These are phyloP conservation scores for Monascus ruber DNA, from an alignment of 2,329 filamentous ascomycete genomes.

Conservation along the genomic window DNA sequence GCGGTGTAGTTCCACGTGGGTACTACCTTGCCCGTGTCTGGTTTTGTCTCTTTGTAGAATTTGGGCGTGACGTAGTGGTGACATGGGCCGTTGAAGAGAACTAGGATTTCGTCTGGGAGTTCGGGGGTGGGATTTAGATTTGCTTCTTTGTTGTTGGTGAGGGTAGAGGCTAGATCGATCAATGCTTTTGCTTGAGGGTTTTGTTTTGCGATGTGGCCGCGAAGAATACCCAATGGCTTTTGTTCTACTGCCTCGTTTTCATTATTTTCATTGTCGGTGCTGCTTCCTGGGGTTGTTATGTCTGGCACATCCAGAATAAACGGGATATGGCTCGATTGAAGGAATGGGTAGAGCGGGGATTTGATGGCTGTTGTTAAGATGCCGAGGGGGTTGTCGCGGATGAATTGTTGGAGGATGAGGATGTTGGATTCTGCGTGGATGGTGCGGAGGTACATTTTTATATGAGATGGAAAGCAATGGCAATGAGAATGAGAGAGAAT, in stretches of 20 bases:
- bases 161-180: constrained; percentile 32
- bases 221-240: constrained; percentile 35
- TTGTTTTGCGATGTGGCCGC: constrained; percentile 50
- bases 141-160: neutral
- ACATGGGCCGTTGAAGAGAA: constrained; percentile 48
- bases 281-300: no score
- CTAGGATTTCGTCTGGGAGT: constrained; percentile 43
- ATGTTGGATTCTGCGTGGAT: constrained; percentile 43
- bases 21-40: constrained; percentile 52
- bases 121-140: constrained; percentile 1
- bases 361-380: constrained; percentile 51
- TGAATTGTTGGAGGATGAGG: constrained; percentile 42
- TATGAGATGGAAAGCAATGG: neutral
- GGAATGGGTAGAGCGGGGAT: constrained; percentile 37
- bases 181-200: constrained; percentile 56
- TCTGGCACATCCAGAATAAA: constrained; percentile 43
- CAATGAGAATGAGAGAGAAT: neutral
- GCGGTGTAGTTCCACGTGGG: constrained; percentile 62
- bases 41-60: constrained; percentile 57
- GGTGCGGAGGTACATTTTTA: constrained; percentile 46
- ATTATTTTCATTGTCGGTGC: constrained; percentile 21
- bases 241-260: neutral
- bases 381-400: constrained; percentile 50
- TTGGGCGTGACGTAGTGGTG: constrained; percentile 59
- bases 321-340: constrained; percentile 52